Evolutionary conservation across 805 yeast genomes (phyloP), one percentile per base, ranked within the genome.

Genomic region (Saccharomycopsis amapae): DNA sequence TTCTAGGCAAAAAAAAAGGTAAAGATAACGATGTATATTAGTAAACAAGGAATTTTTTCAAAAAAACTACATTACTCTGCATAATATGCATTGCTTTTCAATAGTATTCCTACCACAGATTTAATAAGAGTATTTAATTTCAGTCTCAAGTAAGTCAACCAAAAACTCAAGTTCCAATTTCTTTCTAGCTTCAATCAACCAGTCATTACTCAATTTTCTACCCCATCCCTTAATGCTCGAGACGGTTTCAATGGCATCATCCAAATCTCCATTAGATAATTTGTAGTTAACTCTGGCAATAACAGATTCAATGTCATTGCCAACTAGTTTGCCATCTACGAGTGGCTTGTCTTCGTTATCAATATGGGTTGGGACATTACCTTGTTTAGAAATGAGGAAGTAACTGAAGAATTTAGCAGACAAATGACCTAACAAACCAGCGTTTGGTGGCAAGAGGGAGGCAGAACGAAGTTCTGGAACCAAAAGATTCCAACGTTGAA

Each of bases 171-270:
- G 76, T 68, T 90, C 97, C 53, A 88, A 69, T 62, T 94, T 83
- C 69, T 80, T 82, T 71, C 97, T 80, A 40, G 93, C 87, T 62
- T 87, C 95, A 25, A 69, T 68, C 28, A 93, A 77, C 97, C 97
- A 93, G 62, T 87, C 96, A 56, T 79, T 78, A 32, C 97, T 93
- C 56, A 93, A 73, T 60, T 76, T 76, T 73, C 94, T 81, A 31
- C 93, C 77, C 96, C 96, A 86, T 34, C 97, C 97, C 65, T 85
- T 84, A 65, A 93, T 73, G 53, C 78, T 74, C 52, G 94, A 81
- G 45, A 83, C 93, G 64, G 89, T 96, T 61, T 89, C 95, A 23
- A 93, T 94, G 13, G 98, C 98, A 50, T 75, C 75, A 60, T 83
- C 87, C 56, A 93, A 73, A 52, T 84, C 79, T 48, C 90, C 88